Evolutionary conservation across 768 basidiomycete species (phyloP), one percentile per base, ranked within the genome.

Genomic region (Lactifluus subvellereus): DNA sequence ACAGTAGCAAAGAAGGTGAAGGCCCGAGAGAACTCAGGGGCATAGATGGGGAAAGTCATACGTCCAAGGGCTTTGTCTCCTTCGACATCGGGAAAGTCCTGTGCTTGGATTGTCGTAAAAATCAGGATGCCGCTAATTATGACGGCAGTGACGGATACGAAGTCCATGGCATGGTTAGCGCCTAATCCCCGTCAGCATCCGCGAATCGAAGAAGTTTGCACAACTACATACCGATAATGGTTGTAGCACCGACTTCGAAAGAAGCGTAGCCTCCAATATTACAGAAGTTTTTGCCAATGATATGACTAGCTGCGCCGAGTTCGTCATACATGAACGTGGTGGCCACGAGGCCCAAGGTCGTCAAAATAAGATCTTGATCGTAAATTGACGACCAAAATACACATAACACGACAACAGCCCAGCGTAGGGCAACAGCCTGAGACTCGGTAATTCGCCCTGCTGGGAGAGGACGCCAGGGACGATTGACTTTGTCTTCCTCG

Each of bases 391-490:
- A 67, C 65, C 59, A 61, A 11, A 47, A 40, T 42, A 69, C 22
- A 56, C 70, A 71, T 9, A 66, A 57, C 5, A 49, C 49, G 40
- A 69, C 68, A 35, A 62, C 49, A 22, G 56, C 55, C 68, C 65
- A 69, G 40, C 68, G 68, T 27, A 71, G 62, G 53, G 30, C 55
- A 27, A 63, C 38, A 16, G 68, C 68, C 30, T 62, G 59, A 11
- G 60, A 40, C 48, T 58, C 67, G 18, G 68, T 56, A 45, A 71
- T 67, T 40, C 71, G 60, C 16, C 70, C 70, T 43, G 71, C 43
- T 11, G 71, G 70, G 59, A 71, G 66, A 20, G 71, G 71, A 38
- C 71, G 68, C 70, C 70, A 71, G 11, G 71, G 69, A 48, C 67
- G 65, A 42, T 71, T 71, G 22, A 64, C 60, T 9, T 66, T 66